Base-by-base conservation (phyloP, 2,329 filamentous ascomycete species). In the Cadophora sp. region DNA sequence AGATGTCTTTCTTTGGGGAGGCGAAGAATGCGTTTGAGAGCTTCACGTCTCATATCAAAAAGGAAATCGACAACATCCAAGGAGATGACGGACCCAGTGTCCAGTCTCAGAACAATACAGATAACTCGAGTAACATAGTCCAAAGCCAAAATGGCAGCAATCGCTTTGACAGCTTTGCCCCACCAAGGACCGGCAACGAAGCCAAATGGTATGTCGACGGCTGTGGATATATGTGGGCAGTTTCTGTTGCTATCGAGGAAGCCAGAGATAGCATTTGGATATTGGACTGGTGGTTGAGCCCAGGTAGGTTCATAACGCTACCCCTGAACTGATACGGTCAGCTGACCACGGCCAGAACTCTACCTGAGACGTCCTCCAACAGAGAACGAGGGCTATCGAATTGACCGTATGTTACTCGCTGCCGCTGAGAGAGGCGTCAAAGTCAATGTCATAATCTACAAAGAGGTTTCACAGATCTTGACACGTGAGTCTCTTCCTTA, bases 121-220 rank as follows among this genome's bases (percentile, higher is more conserved):
- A 79, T 50, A 74, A 81, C 62, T 75, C 79, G 46, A 83, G 82
- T 71, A 79, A 81, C 64, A 76, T 81, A 46, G 66, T 66, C 60
- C 82, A 85, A 59, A 75, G 79, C 2, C 78, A 81, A 63, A 81
- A 84, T 71, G 80, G 79, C 29, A 78, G 80, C 29, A 84, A 90
- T 72, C 85, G 88, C 60, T 90, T 84, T 76, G 82, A 85, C 68
- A 90, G 87, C 68, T 97, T 97, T 81, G 91, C 92, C 1, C 89
- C 92, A 0, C 86, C 90, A 75, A 86, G 91, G 24, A 86, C 87
- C 37, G 91, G 91, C 66, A 90, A 93, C 76, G 83, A 89, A 71
- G 89, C 87, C 70, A 97, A 97, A 83, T 97, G 93, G 92, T 94
- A 91, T 79, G 92, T 96, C 22, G 92, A 96, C 77, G 93, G 91